These are phyloP conservation scores for Adansonia digitata DNA, from an alignment of 345 rosid genomes.

Conservation along the genomic window DNA sequence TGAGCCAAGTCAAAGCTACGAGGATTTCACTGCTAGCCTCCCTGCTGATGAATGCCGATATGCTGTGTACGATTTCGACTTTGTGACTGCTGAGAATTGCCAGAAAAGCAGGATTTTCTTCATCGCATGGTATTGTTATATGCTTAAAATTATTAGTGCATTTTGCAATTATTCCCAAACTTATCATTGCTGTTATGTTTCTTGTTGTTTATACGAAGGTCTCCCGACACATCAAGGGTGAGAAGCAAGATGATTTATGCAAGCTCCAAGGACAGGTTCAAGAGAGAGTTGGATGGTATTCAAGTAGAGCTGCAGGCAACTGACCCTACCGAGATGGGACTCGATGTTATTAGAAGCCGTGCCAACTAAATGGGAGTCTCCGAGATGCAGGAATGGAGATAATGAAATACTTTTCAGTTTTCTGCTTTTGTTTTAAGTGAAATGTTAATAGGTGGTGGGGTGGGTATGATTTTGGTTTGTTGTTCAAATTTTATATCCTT, in stretches of 20 bases:
- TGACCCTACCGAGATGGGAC: conserved; percentile 61
- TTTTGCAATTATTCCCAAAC: not conserved
- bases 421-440: conserved; percentile 15
- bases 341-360: conserved; percentile 41
- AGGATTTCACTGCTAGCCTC: conserved; percentile 48
- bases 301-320: conserved; percentile 63
- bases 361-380: not conserved
- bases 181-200: not conserved
- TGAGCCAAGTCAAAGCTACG: conserved; percentile 46
- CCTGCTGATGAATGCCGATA: conserved; percentile 61
- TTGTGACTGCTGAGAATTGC: conserved; percentile 52
- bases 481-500: conserved; percentile 26
- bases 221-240: conserved; percentile 51
- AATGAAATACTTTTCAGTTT: not conserved
- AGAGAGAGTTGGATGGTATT: conserved; percentile 64
- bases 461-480: conserved; percentile 18
- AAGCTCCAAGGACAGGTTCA: too few relatives aligned
- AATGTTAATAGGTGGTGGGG: conserved; percentile 29
- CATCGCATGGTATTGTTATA: conserved; percentile 41
- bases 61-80: conserved; percentile 61
- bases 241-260: conserved; percentile 73
- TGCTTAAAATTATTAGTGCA: not conserved
- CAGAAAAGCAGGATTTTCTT: conserved; percentile 65
- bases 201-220: conserved; percentile 30
- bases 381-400: not conserved